Conservation (phyloP, 257 asterid genomes). For the Lycium barbarum region DNA sequence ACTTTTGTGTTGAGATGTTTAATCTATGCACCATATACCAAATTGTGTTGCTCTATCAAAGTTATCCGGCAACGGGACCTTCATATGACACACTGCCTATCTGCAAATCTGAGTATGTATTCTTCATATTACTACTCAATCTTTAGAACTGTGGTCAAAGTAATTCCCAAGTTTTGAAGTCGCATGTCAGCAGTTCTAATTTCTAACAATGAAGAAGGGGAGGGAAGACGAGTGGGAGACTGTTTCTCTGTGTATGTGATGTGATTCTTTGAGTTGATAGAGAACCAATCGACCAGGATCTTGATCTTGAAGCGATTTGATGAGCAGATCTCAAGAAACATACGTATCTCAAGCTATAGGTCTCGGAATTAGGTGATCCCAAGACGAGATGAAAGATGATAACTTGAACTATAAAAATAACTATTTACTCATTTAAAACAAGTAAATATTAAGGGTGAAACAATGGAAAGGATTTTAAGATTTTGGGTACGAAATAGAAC, state of each 20-base stretch:
- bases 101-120: slow-evolving; percentile 9
- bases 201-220: background rate
- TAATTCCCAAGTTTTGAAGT: background rate
- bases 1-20: slow-evolving; percentile 15
- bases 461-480: too few species aligned
- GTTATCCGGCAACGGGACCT: slow-evolving; percentile 4
- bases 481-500: too few species aligned
- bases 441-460: too few species aligned
- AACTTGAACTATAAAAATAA: too few species aligned
- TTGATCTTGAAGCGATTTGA: too few species aligned
- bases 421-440: too few species aligned
- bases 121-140: background rate
- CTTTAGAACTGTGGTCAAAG: slow-evolving; percentile 1
- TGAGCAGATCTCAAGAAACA: too few species aligned
- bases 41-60: background rate
- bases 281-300: too few species aligned
- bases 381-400: too few species aligned
- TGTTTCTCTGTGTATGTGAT: background rate
- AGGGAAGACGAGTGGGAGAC: background rate
- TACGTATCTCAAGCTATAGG: background rate
- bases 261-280: too few species aligned
- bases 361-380: background rate
- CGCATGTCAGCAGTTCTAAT: background rate
- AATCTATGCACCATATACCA: background rate
- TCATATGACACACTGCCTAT: background rate